Evolutionary conservation across 441 rosid genomes (phyloP).

Genomic region (Pelargonium citronellum): DNA sequence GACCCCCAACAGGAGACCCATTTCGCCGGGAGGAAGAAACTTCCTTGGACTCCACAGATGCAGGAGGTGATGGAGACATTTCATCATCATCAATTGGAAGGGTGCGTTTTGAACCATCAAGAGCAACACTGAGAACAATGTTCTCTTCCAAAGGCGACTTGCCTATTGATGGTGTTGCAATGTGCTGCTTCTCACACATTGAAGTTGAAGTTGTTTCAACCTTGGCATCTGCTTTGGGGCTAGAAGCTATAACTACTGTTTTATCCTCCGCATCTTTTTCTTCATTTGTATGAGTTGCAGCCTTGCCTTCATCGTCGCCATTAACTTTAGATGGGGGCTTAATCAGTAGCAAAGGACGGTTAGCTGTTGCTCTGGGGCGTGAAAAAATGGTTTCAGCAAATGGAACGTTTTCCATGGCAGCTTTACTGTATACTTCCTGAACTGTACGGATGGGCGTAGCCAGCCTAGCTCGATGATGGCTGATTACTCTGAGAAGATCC

Average conservation of each 20-base stretch:
- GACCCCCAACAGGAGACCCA: conserved; percentile 11
- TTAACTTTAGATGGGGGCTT: conserved; percentile 18
- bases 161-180: background rate
- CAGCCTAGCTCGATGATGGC: conserved; percentile 21
- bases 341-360: conserved; percentile 14
- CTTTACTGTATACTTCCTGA: conserved; percentile 16
- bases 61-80: background rate
- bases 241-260: background rate
- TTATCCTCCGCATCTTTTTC: conserved; percentile 11
- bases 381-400: conserved; percentile 16
- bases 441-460: conserved; percentile 24
- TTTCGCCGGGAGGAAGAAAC: conserved; percentile 19
- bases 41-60: conserved; percentile 13
- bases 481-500: conserved; percentile 22
- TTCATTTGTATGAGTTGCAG: conserved; percentile 8
- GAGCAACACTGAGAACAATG: conserved; percentile 20
- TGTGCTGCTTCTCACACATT: background rate
- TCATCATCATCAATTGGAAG: conserved; percentile 19
- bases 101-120: conserved; percentile 21
- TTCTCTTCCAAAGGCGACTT: conserved; percentile 22
- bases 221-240: conserved; percentile 9
- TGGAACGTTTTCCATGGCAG: conserved; percentile 21
- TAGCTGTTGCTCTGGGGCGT: conserved; percentile 14
- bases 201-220: conserved; percentile 9
- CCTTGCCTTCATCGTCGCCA: conserved; percentile 12